phyloP scores from a whole-genome alignment of 305 asterid genomes.

The Plantago rigida region DNA sequence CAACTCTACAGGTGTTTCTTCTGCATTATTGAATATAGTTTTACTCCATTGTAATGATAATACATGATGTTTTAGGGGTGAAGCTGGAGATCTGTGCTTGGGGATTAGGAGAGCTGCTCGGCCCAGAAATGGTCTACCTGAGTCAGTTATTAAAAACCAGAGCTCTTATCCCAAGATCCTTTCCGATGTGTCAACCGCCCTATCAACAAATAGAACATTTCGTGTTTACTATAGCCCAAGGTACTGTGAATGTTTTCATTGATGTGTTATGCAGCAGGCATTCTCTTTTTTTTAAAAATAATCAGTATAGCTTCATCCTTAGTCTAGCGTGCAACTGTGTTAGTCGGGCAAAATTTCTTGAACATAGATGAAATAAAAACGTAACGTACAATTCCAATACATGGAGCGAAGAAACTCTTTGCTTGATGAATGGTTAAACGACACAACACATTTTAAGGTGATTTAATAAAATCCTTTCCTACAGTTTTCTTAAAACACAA shows the following conservation, averaged over 20 bases:
- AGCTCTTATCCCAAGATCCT: conserved; percentile 60
- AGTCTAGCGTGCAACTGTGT: too few species aligned
- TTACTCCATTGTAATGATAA: neutral
- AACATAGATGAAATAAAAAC: neutral
- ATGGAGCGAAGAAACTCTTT: neutral
- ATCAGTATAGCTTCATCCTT: neutral
- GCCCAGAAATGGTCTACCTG: conserved; percentile 78
- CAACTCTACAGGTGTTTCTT: neutral
- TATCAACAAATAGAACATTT: conserved; percentile 48
- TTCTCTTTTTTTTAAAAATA: too few species aligned
- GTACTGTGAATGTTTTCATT: conserved; percentile 24
- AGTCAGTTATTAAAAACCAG: conserved; percentile 62
- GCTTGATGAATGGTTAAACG: neutral
- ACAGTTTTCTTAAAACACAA: too few species aligned
- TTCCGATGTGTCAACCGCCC: conserved; percentile 62
- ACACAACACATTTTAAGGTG: neutral
- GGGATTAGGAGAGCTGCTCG: conserved; percentile 94
- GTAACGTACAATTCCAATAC: neutral
- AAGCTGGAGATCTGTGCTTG: conserved; percentile 67
- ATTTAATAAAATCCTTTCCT: too few species aligned
- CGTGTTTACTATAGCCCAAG: conserved; percentile 77
- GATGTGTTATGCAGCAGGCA: too few species aligned
- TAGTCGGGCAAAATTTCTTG: neutral
- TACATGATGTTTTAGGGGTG: conserved; percentile 55
- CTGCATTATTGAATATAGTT: neutral